Base-by-base conservation (phyloP, 331 rosid species). In the Prunus yedoensis region DNA sequence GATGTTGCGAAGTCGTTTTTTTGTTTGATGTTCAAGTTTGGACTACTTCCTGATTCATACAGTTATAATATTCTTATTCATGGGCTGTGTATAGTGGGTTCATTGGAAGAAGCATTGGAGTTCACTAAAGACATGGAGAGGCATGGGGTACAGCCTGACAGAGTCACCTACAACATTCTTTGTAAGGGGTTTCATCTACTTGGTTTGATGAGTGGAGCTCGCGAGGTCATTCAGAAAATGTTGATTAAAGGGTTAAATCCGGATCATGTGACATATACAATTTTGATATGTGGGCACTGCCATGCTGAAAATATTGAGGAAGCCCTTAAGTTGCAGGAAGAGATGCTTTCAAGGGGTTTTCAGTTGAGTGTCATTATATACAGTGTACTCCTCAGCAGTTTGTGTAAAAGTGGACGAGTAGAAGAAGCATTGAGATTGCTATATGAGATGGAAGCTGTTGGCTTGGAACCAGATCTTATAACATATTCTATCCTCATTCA, bases 21-120 rank as follows among this genome's bases (percentile, higher is more conserved):
- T 73, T 82, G 85, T 77, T 68, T 79, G 82, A 79, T 87, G 83
- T 71, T 84, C 80, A 87, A 87, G 78, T 77, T 21, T 64, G 90
- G 90, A 50, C 71, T 84, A 16, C 79, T 74, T 71, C 90, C 83
- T 32, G 87, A 84, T 82, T 80, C 82, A 7, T 87, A 84, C 81
- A 84, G 90, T 80, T 87, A 82, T 68, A 87, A 87, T 77, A 84
- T 87, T 77, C 86, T 84, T 67, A 80, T 87, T 74, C 90, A 79
- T 77, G 90, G 90, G 72, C 73, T 82, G 52, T 87, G 83, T 74
- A 73, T 82, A 79, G 90, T 87, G 61, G 88, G 88, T 67, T 87
- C 83, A 21, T n/a, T 87, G 87, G 82, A 87, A 16, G 83, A 87
- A 82, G 90, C 88, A n/a, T 74, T 87, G 66, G 78, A 62, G 68